Conservation (phyloP, 139 green algal genomes). For the Parachlorella kessleri region DNA sequence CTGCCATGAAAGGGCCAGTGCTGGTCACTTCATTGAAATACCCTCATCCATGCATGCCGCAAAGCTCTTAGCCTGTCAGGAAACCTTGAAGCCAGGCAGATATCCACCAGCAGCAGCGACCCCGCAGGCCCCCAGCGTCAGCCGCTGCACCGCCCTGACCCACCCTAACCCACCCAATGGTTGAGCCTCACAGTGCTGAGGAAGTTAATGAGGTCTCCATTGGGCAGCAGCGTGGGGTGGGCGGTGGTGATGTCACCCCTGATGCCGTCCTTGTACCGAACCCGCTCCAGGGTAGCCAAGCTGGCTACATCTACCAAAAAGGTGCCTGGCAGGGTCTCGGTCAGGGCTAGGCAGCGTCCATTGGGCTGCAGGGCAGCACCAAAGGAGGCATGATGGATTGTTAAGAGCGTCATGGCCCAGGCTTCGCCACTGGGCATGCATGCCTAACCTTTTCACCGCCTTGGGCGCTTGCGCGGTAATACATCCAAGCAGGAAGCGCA, state of each 20-base stretch:
- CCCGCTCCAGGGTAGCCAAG: conserved; percentile 56
- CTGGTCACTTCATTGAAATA: too few relatives aligned
- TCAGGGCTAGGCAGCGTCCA: conserved; percentile 52
- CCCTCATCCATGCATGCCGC: too few relatives aligned
- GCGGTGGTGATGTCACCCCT: conserved; percentile 72
- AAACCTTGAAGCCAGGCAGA: too few relatives aligned
- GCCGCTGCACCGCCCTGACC: not conserved
- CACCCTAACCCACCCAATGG: not conserved
- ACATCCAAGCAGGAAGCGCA: too few relatives aligned
- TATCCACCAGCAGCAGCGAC: not conserved
- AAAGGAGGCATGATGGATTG: too few relatives aligned
- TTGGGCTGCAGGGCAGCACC: conserved; percentile 17
- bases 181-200: conserved; percentile 39
- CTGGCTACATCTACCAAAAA: conserved; percentile 55
- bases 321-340: conserved; percentile 58
- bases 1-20: too few relatives aligned
- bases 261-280: conserved; percentile 40
- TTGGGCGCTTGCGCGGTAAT: too few relatives aligned
- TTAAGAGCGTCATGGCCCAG: too few relatives aligned
- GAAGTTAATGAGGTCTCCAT: conserved; percentile 74
- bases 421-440: too few relatives aligned
- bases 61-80: too few relatives aligned
- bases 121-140: not conserved
- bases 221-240: conserved; percentile 57
- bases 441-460: not conserved